These are phyloP conservation scores for Solanum hybrid DNA, from an alignment of 305 asterid genomes.

Conservation along the genomic window DNA sequence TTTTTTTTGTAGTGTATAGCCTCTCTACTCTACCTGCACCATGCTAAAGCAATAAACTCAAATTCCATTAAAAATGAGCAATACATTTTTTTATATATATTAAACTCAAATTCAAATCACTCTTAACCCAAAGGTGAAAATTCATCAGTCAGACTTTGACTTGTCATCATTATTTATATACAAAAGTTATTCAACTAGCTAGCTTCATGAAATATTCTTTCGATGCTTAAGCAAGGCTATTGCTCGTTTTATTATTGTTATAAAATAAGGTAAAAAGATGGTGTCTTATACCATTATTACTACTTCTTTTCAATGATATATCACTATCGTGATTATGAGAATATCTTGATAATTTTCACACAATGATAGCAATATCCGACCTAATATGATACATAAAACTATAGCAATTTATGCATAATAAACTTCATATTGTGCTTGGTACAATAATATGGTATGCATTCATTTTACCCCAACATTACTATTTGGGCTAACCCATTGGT, in stretches of 20 bases:
- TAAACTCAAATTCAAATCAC: background rate
- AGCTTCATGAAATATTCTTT: background rate
- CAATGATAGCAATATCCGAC: background rate
- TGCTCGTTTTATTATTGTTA: background rate
- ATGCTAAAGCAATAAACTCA: background rate
- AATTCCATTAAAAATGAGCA: background rate
- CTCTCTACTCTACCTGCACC: background rate
- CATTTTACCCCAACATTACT: background rate
- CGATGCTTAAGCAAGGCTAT: background rate
- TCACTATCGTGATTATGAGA: background rate
- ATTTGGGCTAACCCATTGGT: no score
- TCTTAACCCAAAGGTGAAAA: background rate
- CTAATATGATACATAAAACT: background rate
- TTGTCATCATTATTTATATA: no score
- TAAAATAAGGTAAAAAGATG: background rate
- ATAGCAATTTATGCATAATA: background rate
- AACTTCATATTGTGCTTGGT: background rate
- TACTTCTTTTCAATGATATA: background rate
- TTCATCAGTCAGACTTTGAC: no score
- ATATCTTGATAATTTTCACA: background rate
- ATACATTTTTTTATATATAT: background rate
- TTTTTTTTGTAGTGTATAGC: no score
- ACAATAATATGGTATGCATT: background rate
- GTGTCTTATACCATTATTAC: background rate
- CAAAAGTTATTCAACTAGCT: background rate